These are phyloP conservation scores for Yamadazyma endophytica DNA, from an alignment of 805 yeast genomes.

Conservation along the genomic window DNA sequence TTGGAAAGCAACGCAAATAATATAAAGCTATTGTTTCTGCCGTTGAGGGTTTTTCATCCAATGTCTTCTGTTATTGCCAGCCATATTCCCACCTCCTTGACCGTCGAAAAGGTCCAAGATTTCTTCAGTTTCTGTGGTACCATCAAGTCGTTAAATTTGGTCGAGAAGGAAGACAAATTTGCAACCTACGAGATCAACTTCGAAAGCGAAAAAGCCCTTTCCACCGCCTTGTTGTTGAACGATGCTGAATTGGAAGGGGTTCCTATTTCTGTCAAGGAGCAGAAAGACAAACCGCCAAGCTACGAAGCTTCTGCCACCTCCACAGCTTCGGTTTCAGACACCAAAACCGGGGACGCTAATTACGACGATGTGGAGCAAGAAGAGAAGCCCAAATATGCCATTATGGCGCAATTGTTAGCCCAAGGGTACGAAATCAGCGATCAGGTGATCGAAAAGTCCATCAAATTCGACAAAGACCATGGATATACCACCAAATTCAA, in stretches of 20 bases:
- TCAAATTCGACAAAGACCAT: conserved; percentile 59
- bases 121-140: conserved; percentile 75
- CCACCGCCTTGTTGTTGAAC: conserved; percentile 65
- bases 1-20: conserved; percentile 7
- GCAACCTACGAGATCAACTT: conserved; percentile 49
- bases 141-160: conserved; percentile 30
- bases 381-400: conserved; percentile 69
- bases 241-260: conserved; percentile 70
- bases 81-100: conserved; percentile 48
- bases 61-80: conserved; percentile 34
- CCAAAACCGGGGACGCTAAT: conserved; percentile 23
- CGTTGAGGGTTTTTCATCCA: not conserved
- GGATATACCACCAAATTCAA: conserved; percentile 59
- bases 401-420: conserved; percentile 70
- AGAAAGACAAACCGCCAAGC: conserved; percentile 5
- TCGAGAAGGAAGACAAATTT: conserved; percentile 22
- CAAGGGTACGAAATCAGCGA: conserved; percentile 72
- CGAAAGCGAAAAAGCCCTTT: conserved; percentile 55
- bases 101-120: conserved; percentile 51
- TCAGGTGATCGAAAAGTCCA: conserved; percentile 53
- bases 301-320: conserved; percentile 9
- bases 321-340: conserved; percentile 12
- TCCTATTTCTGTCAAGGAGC: conserved; percentile 44
- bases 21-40: not conserved
- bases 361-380: conserved; percentile 64